Percentiles rank a stretch among this genome's conserved stretches.
Evolutionary conservation across 148 eudicot species (phyloP).

Genomic region (Polygonum aviculare): DNA sequence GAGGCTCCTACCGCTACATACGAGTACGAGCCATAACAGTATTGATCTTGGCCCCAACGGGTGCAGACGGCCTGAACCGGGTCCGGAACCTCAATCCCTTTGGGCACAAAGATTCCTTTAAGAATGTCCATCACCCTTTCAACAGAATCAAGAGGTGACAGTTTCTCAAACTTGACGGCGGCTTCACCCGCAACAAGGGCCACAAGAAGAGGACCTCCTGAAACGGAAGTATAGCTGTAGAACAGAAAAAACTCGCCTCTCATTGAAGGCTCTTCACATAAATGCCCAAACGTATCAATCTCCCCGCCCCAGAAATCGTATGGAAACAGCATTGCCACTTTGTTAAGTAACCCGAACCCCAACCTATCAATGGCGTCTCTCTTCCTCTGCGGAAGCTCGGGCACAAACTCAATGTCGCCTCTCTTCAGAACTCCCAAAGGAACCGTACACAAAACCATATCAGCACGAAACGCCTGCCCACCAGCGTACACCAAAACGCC

Average conservation of each 20-base stretch:
- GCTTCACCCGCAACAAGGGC: slow-evolving; percentile 99
- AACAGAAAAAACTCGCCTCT: slow-evolving; percentile 95
- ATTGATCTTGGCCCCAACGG: slow-evolving; percentile 91
- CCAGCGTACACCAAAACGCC: slow-evolving; percentile 74
- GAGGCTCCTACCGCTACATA: slow-evolving; percentile 89
- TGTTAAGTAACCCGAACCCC: slow-evolving; percentile 89
- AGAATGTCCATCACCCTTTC: slow-evolving; percentile 66
- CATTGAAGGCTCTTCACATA: slow-evolving; percentile 57
- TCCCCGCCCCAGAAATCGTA: slow-evolving; percentile 97
- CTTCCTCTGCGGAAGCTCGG: slow-evolving; percentile 75
- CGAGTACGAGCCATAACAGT: slow-evolving; percentile 76
- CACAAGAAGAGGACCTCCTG: slow-evolving; percentile 90
- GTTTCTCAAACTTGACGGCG: slow-evolving; percentile 69
- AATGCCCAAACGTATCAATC: slow-evolving; percentile 90
- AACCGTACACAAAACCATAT: slow-evolving; percentile 85
- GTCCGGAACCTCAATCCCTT: slow-evolving; percentile 85
- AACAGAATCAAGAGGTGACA: slow-evolving; percentile 74
- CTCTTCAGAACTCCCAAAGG: slow-evolving; percentile 90
- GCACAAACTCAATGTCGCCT: slow-evolving; percentile 60
- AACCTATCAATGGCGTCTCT: slow-evolving; percentile 69
- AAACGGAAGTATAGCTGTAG: slow-evolving; percentile 75
- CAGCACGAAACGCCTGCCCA: slow-evolving; percentile 65
- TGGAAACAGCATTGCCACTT: slow-evolving; percentile 94
- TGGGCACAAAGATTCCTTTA: slow-evolving; percentile 72
- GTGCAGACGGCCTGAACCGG: slow-evolving; percentile 88